phyloP scores from a whole-genome alignment of 1,284 basidiomycete genomes.

The Porodaedalea pini region DNA sequence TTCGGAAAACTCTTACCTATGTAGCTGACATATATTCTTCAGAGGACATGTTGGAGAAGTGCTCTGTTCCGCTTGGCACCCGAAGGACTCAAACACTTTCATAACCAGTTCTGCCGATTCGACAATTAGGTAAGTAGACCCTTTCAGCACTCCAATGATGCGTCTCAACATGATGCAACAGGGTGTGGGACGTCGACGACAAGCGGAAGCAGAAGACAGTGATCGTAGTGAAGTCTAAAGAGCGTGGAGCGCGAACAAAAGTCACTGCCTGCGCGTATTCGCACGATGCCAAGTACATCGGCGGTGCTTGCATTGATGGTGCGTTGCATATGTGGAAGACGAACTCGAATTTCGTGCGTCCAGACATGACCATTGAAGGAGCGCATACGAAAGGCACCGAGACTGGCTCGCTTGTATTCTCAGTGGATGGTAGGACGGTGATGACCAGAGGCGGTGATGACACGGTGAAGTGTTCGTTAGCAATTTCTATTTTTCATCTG shows the following conservation, averaged over 20 bases:
- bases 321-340: constrained; percentile 91
- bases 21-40: constrained; percentile 4
- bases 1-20: not conserved
- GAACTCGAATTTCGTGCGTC: constrained; percentile 88
- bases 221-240: constrained; percentile 95
- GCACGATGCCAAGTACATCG: constrained; percentile 80
- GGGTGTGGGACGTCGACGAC: constrained; percentile 92
- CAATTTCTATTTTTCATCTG: constrained; percentile 8
- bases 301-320: constrained; percentile 87
- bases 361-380: constrained; percentile 78
- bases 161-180: constrained; percentile 30
- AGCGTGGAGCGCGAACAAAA: constrained; percentile 91
- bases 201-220: constrained; percentile 89
- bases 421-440: constrained; percentile 77
- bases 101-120: constrained; percentile 94
- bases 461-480: constrained; percentile 83
- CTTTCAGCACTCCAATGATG: not conserved
- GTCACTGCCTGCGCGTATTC: constrained; percentile 87
- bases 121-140: constrained; percentile 70
- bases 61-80: constrained; percentile 89
- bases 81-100: constrained; percentile 77
- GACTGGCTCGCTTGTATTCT: constrained; percentile 81
- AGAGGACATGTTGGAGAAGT: constrained; percentile 95
- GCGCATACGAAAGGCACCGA: constrained; percentile 84
- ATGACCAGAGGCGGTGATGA: constrained; percentile 90